Evolutionary conservation across 2,329 filamentous ascomycete genomes (phyloP).

Genomic region (Talaromyces albobiverticillius): DNA sequence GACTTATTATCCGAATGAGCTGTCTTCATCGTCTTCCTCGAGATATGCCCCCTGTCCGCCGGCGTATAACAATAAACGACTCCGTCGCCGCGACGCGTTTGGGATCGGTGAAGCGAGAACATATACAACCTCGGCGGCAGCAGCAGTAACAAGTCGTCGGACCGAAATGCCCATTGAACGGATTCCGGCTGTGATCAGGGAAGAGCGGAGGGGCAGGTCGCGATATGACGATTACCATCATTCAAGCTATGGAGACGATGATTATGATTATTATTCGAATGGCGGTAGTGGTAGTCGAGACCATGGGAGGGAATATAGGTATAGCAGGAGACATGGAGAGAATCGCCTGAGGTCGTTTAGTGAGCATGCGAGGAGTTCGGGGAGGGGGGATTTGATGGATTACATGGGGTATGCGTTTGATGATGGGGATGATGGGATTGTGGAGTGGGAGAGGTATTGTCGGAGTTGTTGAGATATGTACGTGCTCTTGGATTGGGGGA

Average conservation of each 20-base stretch:
- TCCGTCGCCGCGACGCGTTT: constrained; percentile 7
- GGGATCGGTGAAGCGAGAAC: constrained; percentile 3
- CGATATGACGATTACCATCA: constrained; percentile 5
- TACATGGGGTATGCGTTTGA: constrained; percentile 7
- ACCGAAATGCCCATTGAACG: constrained; percentile 7
- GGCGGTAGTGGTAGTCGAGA: neutral
- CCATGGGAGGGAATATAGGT: neutral
- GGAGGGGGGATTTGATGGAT: constrained; percentile 9
- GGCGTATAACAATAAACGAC: neutral
- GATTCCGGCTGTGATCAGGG: constrained; percentile 6
- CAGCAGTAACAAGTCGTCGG: neutral
- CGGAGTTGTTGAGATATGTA: neutral
- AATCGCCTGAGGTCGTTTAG: constrained; percentile 7
- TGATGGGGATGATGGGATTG: constrained; percentile 1
- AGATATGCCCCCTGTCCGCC: constrained; percentile 5
- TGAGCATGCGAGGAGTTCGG: constrained; percentile 10
- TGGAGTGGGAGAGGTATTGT: constrained; percentile 7
- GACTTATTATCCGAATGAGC: constrained; percentile 1
- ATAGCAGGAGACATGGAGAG: constrained; percentile 8
- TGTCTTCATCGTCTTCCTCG: neutral
- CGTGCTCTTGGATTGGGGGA: too few relatives aligned
- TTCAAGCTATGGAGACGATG: neutral
- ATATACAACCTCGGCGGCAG: neutral
- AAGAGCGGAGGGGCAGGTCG: neutral
- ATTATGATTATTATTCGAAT: neutral